These are phyloP conservation scores for Wolfiporia cocos DNA, from an alignment of 1,284 basidiomycete species.

Conservation along the genomic window DNA sequence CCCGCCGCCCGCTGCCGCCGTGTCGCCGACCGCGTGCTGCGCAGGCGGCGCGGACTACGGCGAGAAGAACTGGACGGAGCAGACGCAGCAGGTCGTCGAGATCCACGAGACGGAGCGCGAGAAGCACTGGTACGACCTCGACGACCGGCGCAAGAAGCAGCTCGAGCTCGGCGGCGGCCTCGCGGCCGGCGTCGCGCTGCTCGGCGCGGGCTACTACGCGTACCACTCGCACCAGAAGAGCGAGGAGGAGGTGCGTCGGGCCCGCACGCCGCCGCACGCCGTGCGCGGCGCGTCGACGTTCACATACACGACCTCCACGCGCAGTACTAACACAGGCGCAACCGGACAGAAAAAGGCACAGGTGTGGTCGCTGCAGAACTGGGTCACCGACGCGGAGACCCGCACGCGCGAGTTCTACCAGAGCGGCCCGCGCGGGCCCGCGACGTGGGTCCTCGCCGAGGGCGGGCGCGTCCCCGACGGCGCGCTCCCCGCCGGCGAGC, in stretches of 20 bases:
- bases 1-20: too few species aligned
- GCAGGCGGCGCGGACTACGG: constrained; percentile 1
- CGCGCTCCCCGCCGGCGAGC: constrained; percentile 53
- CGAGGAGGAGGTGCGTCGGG: constrained; percentile 49
- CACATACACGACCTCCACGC: too few species aligned
- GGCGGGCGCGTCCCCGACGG: constrained; percentile 52
- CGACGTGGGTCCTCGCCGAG: constrained; percentile 55
- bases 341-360: constrained; percentile 41
- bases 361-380: constrained; percentile 44
- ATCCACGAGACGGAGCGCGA: constrained; percentile 41
- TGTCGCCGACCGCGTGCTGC: background rate
- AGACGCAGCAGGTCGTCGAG: constrained; percentile 31
- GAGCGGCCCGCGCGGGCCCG: constrained; percentile 40
- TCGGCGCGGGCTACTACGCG: constrained; percentile 46
- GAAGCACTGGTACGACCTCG: constrained; percentile 52
- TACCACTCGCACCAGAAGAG: constrained; percentile 52
- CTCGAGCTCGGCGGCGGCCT: constrained; percentile 62
- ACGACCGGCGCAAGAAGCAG: constrained; percentile 50
- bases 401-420: constrained; percentile 44
- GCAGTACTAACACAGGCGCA: background rate
- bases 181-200: constrained; percentile 41
- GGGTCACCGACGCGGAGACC: constrained; percentile 50
- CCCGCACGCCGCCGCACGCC: background rate
- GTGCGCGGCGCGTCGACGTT: too few species aligned
- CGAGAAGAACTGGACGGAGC: constrained; percentile 22